Base-by-base conservation (phyloP, 768 basidiomycete genomes). In the Rhizopogon rudus region DNA sequence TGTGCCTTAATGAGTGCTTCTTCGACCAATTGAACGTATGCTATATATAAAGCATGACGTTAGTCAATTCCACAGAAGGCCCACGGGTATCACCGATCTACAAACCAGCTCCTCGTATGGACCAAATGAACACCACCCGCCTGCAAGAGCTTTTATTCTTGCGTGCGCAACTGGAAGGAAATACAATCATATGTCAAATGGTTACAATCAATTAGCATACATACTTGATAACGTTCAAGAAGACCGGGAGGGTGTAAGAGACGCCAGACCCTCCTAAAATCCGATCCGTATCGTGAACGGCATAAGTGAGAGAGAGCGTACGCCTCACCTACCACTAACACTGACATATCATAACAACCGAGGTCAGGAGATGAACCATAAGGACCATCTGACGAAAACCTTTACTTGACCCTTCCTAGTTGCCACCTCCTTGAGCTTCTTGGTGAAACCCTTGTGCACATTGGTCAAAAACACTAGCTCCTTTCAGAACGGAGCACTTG, bases 391-490 rank as follows among this genome's bases (percentile, higher is more conserved):
- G n/a, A 88, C 59, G 40, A 81, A 74, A 12, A 81, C 75, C 33
- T 74, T 74, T 40, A 81, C 67, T 16, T 64, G 65, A 43, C 63
- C 59, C 3, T 68, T 67, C 28, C 54, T 63, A 14, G 51, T 54
- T 2, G 73, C 77, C 2, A 53, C 65, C 1, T 75, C 63, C 42
- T 67, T 63, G 14, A 85, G 67, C 0, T 75, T 72, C 60, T 73
- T 74, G 3, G 87, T 88, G 63, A 87, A 82, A 0, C 88, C 87
- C 16, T 73, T 68, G 37, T 79, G 72, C 16, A 82, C 81, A 16
- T 82, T 76, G 56, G 88, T 68, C 45, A 88, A 66, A 67, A 88
- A 87, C 2, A 74, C 70, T 13, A 87, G 67, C 28, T 82, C 74
- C 55, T 75, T 76, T 57, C 64, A 63, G 43, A 63, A 56, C 1